These are phyloP conservation scores for Pseudoperonospora humuli DNA, from an alignment of 352 stramenopile species.

Conservation along the genomic window DNA sequence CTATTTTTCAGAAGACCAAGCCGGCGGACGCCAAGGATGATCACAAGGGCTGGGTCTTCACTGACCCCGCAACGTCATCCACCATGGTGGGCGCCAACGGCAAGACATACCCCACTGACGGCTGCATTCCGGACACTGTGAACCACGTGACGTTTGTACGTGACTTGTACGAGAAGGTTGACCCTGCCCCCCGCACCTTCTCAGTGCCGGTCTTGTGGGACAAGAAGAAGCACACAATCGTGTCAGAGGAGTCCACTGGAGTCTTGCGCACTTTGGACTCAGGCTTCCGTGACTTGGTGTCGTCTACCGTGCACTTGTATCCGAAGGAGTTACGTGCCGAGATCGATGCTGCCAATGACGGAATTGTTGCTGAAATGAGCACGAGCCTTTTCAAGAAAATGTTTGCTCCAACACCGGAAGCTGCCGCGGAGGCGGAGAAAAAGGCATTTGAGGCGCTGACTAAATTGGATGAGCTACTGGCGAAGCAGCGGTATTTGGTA, in stretches of 20 bases:
- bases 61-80: slow-evolving; percentile 1
- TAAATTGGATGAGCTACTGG: slow-evolving; percentile 5
- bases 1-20: slow-evolving; percentile 36
- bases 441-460: background rate
- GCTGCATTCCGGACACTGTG: slow-evolving; percentile 19
- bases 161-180: slow-evolving; percentile 35
- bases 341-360: slow-evolving; percentile 2
- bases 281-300: slow-evolving; percentile 34
- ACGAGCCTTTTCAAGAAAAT: background rate
- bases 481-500: slow-evolving; percentile 17
- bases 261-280: slow-evolving; percentile 56
- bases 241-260: slow-evolving; percentile 75
- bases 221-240: slow-evolving; percentile 57
- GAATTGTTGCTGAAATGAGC: background rate
- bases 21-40: slow-evolving; percentile 27
- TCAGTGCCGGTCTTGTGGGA: slow-evolving; percentile 74
- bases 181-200: slow-evolving; percentile 9
- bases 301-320: slow-evolving; percentile 34
- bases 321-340: slow-evolving; percentile 28
- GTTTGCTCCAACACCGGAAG: background rate
- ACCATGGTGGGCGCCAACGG: slow-evolving; percentile 8
- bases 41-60: slow-evolving; percentile 36
- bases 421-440: background rate
- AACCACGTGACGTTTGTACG: slow-evolving; percentile 22
- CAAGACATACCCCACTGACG: slow-evolving; percentile 11